Conservation (phyloP, 2,329 filamentous ascomycete species). For the Aurifilum marmelostoma region DNA sequence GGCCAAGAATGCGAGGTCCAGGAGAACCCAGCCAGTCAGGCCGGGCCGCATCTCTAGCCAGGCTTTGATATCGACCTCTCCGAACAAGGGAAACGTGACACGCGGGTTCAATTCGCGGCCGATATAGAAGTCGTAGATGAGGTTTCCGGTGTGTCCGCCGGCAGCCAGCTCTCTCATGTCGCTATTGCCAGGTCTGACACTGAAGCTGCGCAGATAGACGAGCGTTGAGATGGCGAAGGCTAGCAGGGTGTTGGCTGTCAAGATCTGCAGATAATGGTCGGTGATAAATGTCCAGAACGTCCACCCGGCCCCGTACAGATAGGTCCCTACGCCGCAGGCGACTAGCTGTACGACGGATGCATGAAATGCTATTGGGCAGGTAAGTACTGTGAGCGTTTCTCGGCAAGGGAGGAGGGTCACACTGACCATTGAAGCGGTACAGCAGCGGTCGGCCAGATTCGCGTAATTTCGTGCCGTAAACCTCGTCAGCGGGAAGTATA, state of each 20-base stretch:
- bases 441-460: slow-evolving; percentile 68
- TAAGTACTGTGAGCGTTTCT: not conserved
- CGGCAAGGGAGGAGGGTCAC: too few species aligned
- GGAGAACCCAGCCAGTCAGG: slow-evolving; percentile 80
- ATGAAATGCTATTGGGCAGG: slow-evolving; percentile 60
- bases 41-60: slow-evolving; percentile 85
- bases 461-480: slow-evolving; percentile 68
- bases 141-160: slow-evolving; percentile 77
- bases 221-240: slow-evolving; percentile 70
- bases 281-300: slow-evolving; percentile 85
- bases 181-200: slow-evolving; percentile 70
- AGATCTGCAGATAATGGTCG: slow-evolving; percentile 81
- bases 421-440: slow-evolving; percentile 74
- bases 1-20: slow-evolving; percentile 79
- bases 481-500: slow-evolving; percentile 73
- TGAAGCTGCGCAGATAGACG: slow-evolving; percentile 78
- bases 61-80: slow-evolving; percentile 82
- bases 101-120: slow-evolving; percentile 89
- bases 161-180: slow-evolving; percentile 74
- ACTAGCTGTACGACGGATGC: slow-evolving; percentile 71
- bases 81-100: slow-evolving; percentile 71
- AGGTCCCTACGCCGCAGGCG: slow-evolving; percentile 70
- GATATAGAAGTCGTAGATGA: slow-evolving; percentile 91
- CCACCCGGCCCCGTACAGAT: slow-evolving; percentile 74
- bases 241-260: slow-evolving; percentile 79